Evolutionary conservation across 257 asterid species (phyloP), one percentile per base, ranked within the genome.

Genomic region (Ligustrum vulgare): DNA sequence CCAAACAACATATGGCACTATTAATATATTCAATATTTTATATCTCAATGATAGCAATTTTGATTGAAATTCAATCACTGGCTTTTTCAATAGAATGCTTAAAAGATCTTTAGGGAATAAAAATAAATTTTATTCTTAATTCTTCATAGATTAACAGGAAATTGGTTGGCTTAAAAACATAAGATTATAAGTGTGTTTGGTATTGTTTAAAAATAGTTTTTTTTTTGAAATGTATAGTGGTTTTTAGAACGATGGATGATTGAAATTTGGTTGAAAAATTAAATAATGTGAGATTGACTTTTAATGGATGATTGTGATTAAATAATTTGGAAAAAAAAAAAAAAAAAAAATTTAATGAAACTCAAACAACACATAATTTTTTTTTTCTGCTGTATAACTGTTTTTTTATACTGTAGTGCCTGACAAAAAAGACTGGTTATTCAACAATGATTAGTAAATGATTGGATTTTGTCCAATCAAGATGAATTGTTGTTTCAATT

Each of bases 361-460:
- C n/a, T n/a, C n/a, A n/a, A n/a, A n/a, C n/a, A n/a, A n/a, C n/a
- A n/a, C n/a, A n/a, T n/a, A n/a, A n/a, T n/a, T n/a, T n/a, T n/a
- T n/a, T n/a, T n/a, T n/a, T n/a, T n/a, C n/a, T n/a, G n/a, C n/a
- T n/a, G 66, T 77, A 37, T 20, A 8, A 1, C 62, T 34, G 25
- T 51, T 51, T 68, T 34, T 34, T 67, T 67, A 2, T 31, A 67
- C 41, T 73, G 16, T 32, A 36, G 62, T n/a, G n/a, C 64, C 39
- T 34, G 68, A 72, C 32, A 8, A 67, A 36, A 71, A 45, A 22
- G 67, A 23, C 1, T 22, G 43, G 58, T 32, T 65, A n/a, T 69
- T 36, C 56, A 35, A 37, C 23, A 58, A 73, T 78, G 67, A 79
- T 74, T 74, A 74, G 67, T 45, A 78, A 78, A 69, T 74, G 45